Conservation (phyloP, 768 basidiomycete species). For the Podaxis mareebaensis region DNA sequence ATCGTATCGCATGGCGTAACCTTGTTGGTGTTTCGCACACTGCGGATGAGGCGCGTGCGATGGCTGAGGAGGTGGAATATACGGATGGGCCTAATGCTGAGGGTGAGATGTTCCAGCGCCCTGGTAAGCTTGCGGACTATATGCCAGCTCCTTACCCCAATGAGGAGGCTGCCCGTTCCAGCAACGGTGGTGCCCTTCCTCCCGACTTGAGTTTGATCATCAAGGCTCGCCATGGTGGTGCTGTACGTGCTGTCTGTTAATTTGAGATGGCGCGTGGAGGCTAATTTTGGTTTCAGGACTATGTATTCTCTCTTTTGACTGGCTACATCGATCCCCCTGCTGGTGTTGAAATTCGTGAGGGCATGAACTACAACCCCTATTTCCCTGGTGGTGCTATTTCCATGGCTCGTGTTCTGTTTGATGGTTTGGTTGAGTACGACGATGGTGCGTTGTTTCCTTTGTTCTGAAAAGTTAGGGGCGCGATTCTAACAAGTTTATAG, state of each 20-base stretch:
- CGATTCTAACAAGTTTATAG: slow-evolving; percentile 36
- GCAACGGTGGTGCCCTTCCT: slow-evolving; percentile 93
- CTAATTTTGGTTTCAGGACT: slow-evolving; percentile 61
- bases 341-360: slow-evolving; percentile 91
- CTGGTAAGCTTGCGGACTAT: slow-evolving; percentile 98
- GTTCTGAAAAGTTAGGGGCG: neutral
- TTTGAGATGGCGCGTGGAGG: neutral
- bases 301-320: slow-evolving; percentile 94
- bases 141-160: slow-evolving; percentile 95
- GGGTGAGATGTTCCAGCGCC: slow-evolving; percentile 98
- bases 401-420: slow-evolving; percentile 96
- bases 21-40: slow-evolving; percentile 97
- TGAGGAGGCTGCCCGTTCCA: slow-evolving; percentile 94
- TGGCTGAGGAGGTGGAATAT: slow-evolving; percentile 98
- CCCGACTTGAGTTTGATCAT: slow-evolving; percentile 96
- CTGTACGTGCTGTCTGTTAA: slow-evolving; percentile 56
- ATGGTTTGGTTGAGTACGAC: slow-evolving; percentile 94
- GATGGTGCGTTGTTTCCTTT: slow-evolving; percentile 56
- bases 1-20: slow-evolving; percentile 99
- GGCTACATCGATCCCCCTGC: slow-evolving; percentile 97
- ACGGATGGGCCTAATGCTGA: slow-evolving; percentile 91
- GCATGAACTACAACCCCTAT: slow-evolving; percentile 99
- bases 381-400: slow-evolving; percentile 99
- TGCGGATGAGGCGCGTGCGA: slow-evolving; percentile 80
- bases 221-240: slow-evolving; percentile 97